Conservation (phyloP, 176 grass and related monocot species). For the Sorghum bicolor region DNA sequence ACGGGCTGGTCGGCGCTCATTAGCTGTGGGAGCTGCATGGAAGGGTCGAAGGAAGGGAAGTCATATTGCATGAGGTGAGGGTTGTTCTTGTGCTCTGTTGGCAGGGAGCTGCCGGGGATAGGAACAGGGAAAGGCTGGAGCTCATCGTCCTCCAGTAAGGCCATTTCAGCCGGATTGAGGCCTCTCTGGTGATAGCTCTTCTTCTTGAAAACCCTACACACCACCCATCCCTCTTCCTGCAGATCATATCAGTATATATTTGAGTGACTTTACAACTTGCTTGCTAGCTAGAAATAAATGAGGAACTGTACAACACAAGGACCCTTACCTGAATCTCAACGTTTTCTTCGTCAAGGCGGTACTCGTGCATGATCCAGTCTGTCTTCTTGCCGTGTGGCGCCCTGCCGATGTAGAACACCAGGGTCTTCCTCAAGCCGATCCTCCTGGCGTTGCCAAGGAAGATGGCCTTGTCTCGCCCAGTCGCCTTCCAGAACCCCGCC, state of each 20-base stretch:
- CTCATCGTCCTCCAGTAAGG: conserved; percentile 52
- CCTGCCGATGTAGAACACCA: conserved; percentile 95
- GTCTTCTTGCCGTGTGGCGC: conserved; percentile 86
- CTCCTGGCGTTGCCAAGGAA: conserved; percentile 52
- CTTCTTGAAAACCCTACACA: conserved; percentile 98
- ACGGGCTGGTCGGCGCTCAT: conserved; percentile 55
- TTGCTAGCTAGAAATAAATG: not conserved
- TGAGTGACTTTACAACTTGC: not conserved
- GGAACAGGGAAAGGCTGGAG: conserved; percentile 32
- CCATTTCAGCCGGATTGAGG: conserved; percentile 37
- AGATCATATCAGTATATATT: conserved; percentile 12
- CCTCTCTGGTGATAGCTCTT: conserved; percentile 71
- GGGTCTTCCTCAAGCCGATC: conserved; percentile 90
- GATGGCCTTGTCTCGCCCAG: conserved; percentile 86
- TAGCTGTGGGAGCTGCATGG: conserved; percentile 87
- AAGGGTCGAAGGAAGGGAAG: conserved; percentile 59
- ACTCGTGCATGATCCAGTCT: conserved; percentile 86
- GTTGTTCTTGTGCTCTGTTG: conserved; percentile 45
- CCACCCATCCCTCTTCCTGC: conserved; percentile 99
- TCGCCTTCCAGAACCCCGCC: conserved; percentile 92
- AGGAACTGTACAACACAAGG: not conserved
- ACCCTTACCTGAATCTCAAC: conserved; percentile 50
- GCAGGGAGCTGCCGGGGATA: not conserved
- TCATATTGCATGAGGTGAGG: conserved; percentile 47
- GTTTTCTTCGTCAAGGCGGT: conserved; percentile 67